Base-by-base conservation (phyloP, 306 rosid species). In the Sphenostylis stenocarpa region DNA sequence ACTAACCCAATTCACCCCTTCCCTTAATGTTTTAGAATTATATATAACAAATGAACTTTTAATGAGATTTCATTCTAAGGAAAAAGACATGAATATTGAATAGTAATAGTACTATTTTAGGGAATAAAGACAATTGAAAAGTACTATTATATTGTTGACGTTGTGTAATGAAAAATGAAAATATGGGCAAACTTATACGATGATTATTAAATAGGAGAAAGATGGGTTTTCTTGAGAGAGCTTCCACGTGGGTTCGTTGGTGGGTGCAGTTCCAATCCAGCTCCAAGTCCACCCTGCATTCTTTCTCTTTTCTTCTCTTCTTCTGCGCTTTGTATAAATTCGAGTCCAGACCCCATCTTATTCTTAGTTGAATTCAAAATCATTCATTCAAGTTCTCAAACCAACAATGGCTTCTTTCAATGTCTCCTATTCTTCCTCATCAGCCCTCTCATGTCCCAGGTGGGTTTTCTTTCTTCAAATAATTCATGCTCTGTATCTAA, bases 341-440 rank as follows among this genome's bases (percentile, higher is more conserved):
- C 12, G 15, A 58, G 7, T 51, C 16, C 31, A 53, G 31, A 21
- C 61, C 6, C 28, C 58, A 9, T 52, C 23, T 20, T 3, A 20
- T 20, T 52, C 28, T 19, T 20, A 52, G 6, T 26, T 21, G 6
- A 38, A 38, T 38, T 38, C 13, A 53, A 53, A 53, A 20, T 3
- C 61, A 11, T 51, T 19, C 26, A 51, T n/a, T 34, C 69, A 0
- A 3, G 15, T 31, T 31, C 48, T 16, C 48, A 19, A 10, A 33
- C 67, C 2, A 31, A 21, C 75, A 83, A 89, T 91, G 97, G 81
- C 91, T 67, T 87, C 90, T 74, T 70, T 84, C 85, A 84, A 84
- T 87, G 48, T 88, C 77, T 80, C 92, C 19, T 89, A 64, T 69
- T 84, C 85, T 81, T 86, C 97, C n/a, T 74, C 89, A 1, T 14